These are phyloP conservation scores for Malus domestica DNA, from an alignment of 306 rosid species.

Conservation along the genomic window DNA sequence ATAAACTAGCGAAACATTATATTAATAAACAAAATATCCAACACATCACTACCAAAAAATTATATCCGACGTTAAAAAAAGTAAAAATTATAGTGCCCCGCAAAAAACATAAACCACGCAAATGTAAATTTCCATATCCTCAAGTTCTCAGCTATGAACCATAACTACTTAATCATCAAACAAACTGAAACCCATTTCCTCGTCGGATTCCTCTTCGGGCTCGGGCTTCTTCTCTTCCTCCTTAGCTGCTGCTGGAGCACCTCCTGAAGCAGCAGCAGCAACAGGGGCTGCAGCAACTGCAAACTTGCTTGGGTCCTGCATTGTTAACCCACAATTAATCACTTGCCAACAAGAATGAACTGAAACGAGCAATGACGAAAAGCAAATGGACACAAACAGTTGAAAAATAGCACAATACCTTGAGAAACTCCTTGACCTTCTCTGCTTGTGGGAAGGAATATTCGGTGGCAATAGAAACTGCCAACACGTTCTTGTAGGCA, in stretches of 20 bases:
- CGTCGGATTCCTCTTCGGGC: constrained; percentile 39
- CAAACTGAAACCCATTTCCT: constrained; percentile 43
- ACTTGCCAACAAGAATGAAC: not conserved
- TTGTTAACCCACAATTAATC: not conserved
- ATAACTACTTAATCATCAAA: constrained; percentile 13
- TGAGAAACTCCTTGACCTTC: constrained; percentile 63
- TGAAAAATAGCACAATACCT: constrained; percentile 30
- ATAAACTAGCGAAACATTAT: not conserved
- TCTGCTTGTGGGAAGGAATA: constrained; percentile 71
- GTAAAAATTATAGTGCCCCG: not conserved
- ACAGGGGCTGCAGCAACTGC: constrained; percentile 26
- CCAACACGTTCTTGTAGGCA: constrained; percentile 68
- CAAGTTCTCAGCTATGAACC: not conserved
- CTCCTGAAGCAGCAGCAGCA: constrained; percentile 8
- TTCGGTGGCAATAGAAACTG: constrained; percentile 57
- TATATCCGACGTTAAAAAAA: not conserved
- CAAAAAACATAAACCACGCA: not conserved
- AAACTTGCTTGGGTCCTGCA: constrained; percentile 45
- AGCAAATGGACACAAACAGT: accelerated
- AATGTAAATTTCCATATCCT: not conserved
- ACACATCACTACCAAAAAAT: not conserved
- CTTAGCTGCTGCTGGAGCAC: constrained; percentile 44
- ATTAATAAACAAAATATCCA: not conserved
- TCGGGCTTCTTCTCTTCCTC: constrained; percentile 65
- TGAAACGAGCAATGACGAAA: not conserved